These are phyloP conservation scores for Thelephora aurantiotincta DNA, from an alignment of 768 basidiomycete genomes.

Conservation along the genomic window DNA sequence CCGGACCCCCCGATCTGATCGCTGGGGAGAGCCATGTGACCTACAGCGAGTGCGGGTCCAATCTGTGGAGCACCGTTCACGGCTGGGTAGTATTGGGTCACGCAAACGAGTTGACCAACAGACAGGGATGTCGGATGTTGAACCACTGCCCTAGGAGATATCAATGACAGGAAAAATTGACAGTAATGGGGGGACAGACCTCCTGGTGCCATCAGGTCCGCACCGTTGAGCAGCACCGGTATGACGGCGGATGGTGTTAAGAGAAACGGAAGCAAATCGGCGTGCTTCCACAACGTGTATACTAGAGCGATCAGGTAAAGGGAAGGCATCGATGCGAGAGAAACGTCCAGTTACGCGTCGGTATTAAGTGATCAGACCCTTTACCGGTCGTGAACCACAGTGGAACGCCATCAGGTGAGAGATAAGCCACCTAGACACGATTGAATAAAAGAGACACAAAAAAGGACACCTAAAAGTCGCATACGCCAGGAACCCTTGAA, in stretches of 20 bases:
- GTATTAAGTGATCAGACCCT: slow-evolving; percentile 50
- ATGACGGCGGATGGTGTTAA: slow-evolving; percentile 61
- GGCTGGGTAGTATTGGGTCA: slow-evolving; percentile 34
- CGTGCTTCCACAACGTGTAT: slow-evolving; percentile 70
- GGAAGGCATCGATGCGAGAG: not conserved
- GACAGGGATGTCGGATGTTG: slow-evolving; percentile 29
- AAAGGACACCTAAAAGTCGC: slow-evolving; percentile 10
- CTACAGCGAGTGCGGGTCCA: slow-evolving; percentile 61
- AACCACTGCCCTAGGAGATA: slow-evolving; percentile 36
- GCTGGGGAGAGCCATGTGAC: slow-evolving; percentile 47
- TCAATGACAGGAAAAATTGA: not conserved
- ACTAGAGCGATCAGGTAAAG: slow-evolving; percentile 20
- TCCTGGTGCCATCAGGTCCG: slow-evolving; percentile 83
- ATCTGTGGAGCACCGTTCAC: slow-evolving; percentile 12
- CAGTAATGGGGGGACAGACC: slow-evolving; percentile 28
- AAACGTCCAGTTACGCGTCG: slow-evolving; percentile 32
- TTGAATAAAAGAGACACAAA: not conserved
- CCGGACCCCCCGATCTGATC: slow-evolving; percentile 26
- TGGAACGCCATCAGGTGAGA: slow-evolving; percentile 53
- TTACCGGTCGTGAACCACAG: slow-evolving; percentile 71
- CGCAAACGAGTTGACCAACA: slow-evolving; percentile 43
- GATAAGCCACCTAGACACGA: slow-evolving; percentile 41
- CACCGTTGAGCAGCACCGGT: slow-evolving; percentile 59
- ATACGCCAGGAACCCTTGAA: slow-evolving; percentile 50
- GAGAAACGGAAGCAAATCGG: slow-evolving; percentile 52